Evolutionary conservation across 495 filamentous ascomycete species (phyloP).

Genomic region (Schizothecium vesticola): DNA sequence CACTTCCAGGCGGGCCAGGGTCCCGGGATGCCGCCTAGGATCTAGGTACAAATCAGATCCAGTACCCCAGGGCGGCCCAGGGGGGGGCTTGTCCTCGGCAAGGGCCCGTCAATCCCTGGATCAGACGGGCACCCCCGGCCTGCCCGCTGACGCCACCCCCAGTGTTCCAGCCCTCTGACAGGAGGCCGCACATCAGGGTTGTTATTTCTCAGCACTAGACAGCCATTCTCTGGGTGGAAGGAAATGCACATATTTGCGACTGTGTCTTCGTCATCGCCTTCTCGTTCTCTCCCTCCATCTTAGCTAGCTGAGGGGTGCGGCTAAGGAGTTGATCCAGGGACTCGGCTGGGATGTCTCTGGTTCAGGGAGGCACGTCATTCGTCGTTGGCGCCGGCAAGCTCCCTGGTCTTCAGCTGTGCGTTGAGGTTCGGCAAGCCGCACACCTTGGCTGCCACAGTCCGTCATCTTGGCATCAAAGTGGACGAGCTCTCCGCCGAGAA

Average conservation of each 20-base stretch:
- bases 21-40: conserved; percentile 14
- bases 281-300: neutral
- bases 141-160: conserved; percentile 2
- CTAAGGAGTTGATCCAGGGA: neutral
- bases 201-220: neutral
- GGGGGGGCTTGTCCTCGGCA: conserved; percentile 12
- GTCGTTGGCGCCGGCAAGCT: neutral
- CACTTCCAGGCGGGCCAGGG: conserved; percentile 4
- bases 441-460: conserved; percentile 1
- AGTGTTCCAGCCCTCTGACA: conserved; percentile 3
- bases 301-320: neutral
- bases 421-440: neutral
- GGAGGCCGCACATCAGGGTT: neutral
- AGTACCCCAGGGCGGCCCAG: conserved; percentile 3
- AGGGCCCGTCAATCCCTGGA: conserved; percentile 13
- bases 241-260: neutral
- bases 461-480: conserved; percentile 2
- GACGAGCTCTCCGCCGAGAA: neutral
- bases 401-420: conserved; percentile 4
- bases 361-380: neutral
- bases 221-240: neutral
- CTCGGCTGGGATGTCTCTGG: neutral
- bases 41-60: conserved; percentile 25
- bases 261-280: neutral
- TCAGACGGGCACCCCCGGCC: conserved; percentile 6